Evolutionary conservation across 2,329 filamentous ascomycete species (phyloP).

Genomic region (Fusarium euwallaceae): DNA sequence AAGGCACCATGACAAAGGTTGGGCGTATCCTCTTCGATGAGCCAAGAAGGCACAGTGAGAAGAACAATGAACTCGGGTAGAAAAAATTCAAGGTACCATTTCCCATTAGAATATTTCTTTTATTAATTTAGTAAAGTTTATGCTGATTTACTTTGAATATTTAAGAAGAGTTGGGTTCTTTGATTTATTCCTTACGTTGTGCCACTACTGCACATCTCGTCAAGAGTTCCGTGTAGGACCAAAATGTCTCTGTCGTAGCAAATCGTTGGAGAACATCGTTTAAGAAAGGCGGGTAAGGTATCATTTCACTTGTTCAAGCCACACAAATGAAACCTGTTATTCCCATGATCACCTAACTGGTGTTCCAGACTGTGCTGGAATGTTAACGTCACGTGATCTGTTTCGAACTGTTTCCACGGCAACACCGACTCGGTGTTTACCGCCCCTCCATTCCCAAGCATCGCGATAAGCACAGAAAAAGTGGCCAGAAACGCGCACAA

Average conservation of each 20-base stretch:
- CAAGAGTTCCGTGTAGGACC: neutral
- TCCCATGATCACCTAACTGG: neutral
- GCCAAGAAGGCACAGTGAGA: neutral
- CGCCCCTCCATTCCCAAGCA: conserved; percentile 18
- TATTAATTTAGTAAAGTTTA: neutral
- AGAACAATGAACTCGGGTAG: neutral
- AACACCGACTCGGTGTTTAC: conserved; percentile 43
- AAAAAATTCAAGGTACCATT: neutral
- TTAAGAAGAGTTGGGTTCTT: neutral
- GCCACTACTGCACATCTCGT: neutral
- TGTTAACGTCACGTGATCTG: conserved; percentile 30
- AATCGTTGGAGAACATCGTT: neutral
- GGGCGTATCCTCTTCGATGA: neutral
- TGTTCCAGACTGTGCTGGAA: neutral
- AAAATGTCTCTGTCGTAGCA: neutral
- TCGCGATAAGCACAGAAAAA: conserved; percentile 21
- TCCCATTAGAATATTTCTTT: neutral
- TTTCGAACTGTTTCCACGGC: conserved; percentile 42
- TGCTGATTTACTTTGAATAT: neutral
- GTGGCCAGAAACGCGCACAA: conserved; percentile 13
- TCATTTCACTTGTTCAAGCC: neutral
- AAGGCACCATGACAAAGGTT: neutral
- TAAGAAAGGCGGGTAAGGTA: neutral
- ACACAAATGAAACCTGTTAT: neutral
- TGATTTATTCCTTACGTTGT: neutral